phyloP scores from a whole-genome alignment of 352 stramenopile genomes.

The Albugo candida region DNA sequence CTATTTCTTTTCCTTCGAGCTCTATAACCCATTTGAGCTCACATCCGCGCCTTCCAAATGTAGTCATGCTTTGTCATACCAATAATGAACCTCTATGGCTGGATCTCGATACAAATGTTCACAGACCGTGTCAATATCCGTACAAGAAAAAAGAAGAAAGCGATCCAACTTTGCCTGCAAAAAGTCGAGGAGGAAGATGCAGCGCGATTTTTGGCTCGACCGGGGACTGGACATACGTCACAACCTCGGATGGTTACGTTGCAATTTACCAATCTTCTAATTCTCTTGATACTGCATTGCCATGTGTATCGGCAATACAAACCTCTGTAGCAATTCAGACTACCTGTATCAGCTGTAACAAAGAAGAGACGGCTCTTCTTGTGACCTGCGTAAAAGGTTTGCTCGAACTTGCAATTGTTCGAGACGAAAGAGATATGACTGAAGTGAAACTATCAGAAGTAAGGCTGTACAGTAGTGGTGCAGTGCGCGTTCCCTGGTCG shows the following conservation, averaged over 20 bases:
- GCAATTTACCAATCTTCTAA: conserved; percentile 11
- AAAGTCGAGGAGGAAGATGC: conserved; percentile 11
- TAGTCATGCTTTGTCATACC: conserved; percentile 37
- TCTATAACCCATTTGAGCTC: conserved; percentile 30
- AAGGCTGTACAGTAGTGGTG: conserved; percentile 35
- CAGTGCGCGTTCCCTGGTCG: conserved; percentile 50
- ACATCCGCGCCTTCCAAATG: conserved; percentile 27
- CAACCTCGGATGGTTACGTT: conserved; percentile 42
- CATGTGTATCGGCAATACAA: too few relatives aligned
- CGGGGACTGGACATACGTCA: conserved; percentile 39
- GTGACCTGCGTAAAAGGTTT: too few relatives aligned
- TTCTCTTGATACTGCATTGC: too few relatives aligned
- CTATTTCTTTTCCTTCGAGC: conserved; percentile 28
- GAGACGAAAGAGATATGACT: conserved; percentile 8
- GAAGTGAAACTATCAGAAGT: conserved; percentile 13
- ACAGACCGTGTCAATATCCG: conserved; percentile 15
- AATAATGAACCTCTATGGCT: conserved; percentile 32
- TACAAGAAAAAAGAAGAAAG: conserved; percentile 29
- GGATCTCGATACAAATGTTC: conserved; percentile 20
- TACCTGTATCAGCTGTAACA: too few relatives aligned
- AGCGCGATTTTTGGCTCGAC: conserved; percentile 17
- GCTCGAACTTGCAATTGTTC: too few relatives aligned
- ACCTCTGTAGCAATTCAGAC: too few relatives aligned
- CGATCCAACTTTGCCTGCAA: conserved; percentile 20
- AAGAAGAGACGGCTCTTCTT: too few relatives aligned